Conservation (phyloP, 768 basidiomycete species). For the Trametes maxima region DNA sequence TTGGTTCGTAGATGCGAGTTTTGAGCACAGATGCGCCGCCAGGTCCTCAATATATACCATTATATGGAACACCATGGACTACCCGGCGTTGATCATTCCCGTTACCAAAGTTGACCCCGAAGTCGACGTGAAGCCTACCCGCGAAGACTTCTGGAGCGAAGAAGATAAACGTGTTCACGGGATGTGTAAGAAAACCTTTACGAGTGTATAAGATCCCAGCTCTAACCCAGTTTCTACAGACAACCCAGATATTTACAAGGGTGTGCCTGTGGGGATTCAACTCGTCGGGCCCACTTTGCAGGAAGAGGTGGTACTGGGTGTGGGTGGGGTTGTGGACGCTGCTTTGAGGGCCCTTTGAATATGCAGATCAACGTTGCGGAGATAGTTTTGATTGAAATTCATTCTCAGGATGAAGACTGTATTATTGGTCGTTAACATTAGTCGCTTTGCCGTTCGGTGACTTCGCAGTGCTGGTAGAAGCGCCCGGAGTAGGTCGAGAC, state of each 20-base stretch:
- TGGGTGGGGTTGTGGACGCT: constrained; percentile 34
- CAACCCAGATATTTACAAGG: constrained; percentile 42
- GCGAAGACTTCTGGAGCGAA: constrained; percentile 41
- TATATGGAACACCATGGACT: constrained; percentile 49
- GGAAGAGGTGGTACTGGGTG: constrained; percentile 40
- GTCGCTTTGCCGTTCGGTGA: no score
- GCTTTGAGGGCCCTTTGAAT: constrained; percentile 18
- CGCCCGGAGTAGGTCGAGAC: constrained; percentile 11
- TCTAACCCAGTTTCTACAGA: constrained; percentile 31
- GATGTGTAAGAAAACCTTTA: constrained; percentile 39
- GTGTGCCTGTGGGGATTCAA: constrained; percentile 39
- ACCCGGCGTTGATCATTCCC: constrained; percentile 45
- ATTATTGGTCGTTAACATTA: neutral
- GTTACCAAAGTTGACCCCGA: constrained; percentile 49
- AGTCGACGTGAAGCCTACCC: constrained; percentile 38
- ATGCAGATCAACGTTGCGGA: no score
- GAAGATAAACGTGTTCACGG: constrained; percentile 44
- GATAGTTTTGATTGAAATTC: neutral
- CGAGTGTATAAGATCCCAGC: neutral
- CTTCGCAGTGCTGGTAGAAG: neutral
- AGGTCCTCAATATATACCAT: constrained; percentile 40
- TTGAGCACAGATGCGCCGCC: neutral
- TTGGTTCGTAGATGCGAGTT: no score
- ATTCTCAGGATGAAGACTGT: neutral
- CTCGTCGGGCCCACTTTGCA: constrained; percentile 38